Conservation (phyloP, 2,329 filamentous ascomycete genomes). For the Fusarium coicis region DNA sequence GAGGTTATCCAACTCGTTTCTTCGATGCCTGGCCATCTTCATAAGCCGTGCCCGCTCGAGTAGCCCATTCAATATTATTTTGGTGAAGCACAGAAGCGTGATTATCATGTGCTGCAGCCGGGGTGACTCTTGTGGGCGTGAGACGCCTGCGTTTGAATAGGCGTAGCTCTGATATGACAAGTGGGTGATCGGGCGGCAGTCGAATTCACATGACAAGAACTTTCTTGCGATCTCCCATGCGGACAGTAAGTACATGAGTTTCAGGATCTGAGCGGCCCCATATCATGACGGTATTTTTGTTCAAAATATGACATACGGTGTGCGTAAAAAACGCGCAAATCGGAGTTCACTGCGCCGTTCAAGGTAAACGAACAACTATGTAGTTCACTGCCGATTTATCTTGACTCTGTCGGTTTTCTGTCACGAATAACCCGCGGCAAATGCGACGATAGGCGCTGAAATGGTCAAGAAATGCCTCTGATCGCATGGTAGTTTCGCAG, state of each 20-base stretch:
- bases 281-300: not conserved
- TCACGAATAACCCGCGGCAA: conserved; percentile 4
- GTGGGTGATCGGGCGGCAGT: conserved; percentile 4
- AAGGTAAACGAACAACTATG: not conserved
- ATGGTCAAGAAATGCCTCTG: conserved; percentile 1
- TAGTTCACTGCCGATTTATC: conserved; percentile 1
- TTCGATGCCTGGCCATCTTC: not conserved
- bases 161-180: not conserved
- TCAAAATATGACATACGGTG: not conserved
- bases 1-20: conserved; percentile 9
- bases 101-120: conserved; percentile 1
- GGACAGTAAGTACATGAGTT: conserved; percentile 4
- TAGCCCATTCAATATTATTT: not conserved
- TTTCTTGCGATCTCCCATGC: conserved; percentile 26
- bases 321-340: not conserved
- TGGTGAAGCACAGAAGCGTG: not conserved
- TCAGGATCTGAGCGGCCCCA: conserved; percentile 9
- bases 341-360: not conserved
- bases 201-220: conserved; percentile 25
- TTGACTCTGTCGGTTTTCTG: conserved; percentile 6
- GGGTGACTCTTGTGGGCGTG: not conserved
- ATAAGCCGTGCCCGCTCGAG: not conserved
- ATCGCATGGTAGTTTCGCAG: conserved; percentile 7
- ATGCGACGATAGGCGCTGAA: not conserved
- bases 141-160: conserved; percentile 5